Conservation (phyloP, 768 basidiomycete genomes). For the Russula dissimulans region DNA sequence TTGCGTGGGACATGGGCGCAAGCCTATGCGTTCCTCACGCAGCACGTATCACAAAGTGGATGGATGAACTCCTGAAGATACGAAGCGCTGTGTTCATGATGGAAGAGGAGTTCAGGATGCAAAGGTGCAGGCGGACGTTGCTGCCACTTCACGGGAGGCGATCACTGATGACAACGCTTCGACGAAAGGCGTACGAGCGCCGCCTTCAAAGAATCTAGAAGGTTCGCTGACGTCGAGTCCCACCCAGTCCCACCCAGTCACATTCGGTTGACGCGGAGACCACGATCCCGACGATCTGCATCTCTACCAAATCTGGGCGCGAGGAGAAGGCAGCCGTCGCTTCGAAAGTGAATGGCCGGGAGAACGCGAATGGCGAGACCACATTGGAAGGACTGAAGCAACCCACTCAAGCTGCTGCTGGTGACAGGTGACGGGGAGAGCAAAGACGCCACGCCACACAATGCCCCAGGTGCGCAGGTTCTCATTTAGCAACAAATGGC, state of each 20-base stretch:
- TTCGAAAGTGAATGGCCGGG: conserved; percentile 32
- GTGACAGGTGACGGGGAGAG: conserved; percentile 23
- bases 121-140: conserved; percentile 72
- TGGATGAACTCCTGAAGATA: conserved; percentile 96
- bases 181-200: conserved; percentile 49
- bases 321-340: conserved; percentile 35
- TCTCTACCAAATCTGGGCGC: conserved; percentile 43
- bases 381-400: conserved; percentile 30
- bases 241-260: conserved; percentile 18
- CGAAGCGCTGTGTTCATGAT: conserved; percentile 96
- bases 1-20: conserved; percentile 94
- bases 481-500: conserved; percentile 91
- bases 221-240: conserved; percentile 22
- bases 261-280: conserved; percentile 23
- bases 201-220: conserved; percentile 21
- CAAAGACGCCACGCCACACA: conserved; percentile 20
- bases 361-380: conserved; percentile 28
- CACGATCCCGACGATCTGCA: conserved; percentile 48
- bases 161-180: conserved; percentile 60
- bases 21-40: conserved; percentile 84
- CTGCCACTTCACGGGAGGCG: conserved; percentile 26
- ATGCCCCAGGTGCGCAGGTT: conserved; percentile 34
- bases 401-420: conserved; percentile 36
- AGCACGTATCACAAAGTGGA: conserved; percentile 87
- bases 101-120: conserved; percentile 99